phyloP scores from a whole-genome alignment of 768 basidiomycete species.

The Mrakia frigida region DNA sequence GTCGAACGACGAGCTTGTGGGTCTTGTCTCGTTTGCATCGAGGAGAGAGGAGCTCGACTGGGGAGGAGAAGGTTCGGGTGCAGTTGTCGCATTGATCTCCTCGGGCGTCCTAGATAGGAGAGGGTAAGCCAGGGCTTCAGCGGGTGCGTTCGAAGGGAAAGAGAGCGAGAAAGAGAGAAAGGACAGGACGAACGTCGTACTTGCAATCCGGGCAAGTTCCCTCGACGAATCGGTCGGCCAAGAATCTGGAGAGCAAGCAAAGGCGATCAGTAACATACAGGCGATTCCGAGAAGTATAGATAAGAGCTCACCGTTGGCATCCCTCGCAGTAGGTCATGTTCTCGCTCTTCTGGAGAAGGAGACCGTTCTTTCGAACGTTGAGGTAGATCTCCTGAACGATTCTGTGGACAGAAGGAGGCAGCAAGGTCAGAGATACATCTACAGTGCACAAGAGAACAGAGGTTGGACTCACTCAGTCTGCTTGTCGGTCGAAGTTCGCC shows the following conservation, averaged over 20 bases:
- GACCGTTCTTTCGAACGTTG: constrained; percentile 70
- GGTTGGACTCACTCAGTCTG: constrained; percentile 71
- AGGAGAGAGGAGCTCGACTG: constrained; percentile 89
- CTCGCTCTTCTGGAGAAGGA: constrained; percentile 74
- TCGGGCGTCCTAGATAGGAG: constrained; percentile 69
- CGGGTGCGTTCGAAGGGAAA: neutral
- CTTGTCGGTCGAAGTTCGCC: constrained; percentile 80
- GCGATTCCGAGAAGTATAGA: too few species aligned
- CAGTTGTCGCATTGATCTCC: constrained; percentile 98
- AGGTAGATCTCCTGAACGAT: constrained; percentile 85
- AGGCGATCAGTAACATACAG: constrained; percentile 9
- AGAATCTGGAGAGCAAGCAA: constrained; percentile 49
- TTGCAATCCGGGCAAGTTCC: constrained; percentile 94
- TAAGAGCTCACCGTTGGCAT: constrained; percentile 62
- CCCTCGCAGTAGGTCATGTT: constrained; percentile 94
- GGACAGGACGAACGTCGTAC: constrained; percentile 57
- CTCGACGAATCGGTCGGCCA: constrained; percentile 96
- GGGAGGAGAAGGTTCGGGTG: constrained; percentile 76
- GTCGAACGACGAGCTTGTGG: constrained; percentile 67
- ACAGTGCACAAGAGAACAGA: neutral
- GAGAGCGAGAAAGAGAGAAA: constrained; percentile 2
- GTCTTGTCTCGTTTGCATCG: constrained; percentile 80
- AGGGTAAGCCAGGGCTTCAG: neutral
- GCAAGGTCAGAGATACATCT: neutral
- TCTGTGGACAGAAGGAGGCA: constrained; percentile 48